Base-by-base conservation (phyloP, 495 filamentous ascomycete genomes). In the Terfezia claveryi region DNA sequence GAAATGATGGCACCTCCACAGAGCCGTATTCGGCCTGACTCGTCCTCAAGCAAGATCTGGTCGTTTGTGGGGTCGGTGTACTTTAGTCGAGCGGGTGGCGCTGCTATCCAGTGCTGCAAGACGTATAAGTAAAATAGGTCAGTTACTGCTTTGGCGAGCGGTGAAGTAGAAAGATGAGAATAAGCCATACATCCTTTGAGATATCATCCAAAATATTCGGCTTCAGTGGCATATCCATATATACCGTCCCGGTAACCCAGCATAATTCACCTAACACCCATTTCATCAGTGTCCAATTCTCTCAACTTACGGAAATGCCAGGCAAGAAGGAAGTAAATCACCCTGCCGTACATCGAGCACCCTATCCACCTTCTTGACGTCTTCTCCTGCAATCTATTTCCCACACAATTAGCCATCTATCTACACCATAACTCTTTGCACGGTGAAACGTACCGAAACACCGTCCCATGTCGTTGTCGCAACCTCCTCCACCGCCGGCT, bases 171-270 rank as follows among this genome's bases (percentile, higher is more conserved):
- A 14, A 20, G 41, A 46, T 46, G 41, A 20, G 16, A 11, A 16
- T 10, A 44, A n/a, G 12, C 41, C 17, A 14, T 46, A 46, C 41
- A 46, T 96, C 87, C 68, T 92, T 93, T 6, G 82, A 80, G 36
- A 99, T 78, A 60, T 99, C 92, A 23, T 94, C 89, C 37, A 99
- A 71, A 69, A 99, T 87, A 63, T 94, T 95, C 0, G 92, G 92
- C 67, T 99, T 99, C 61, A 95, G 66, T 14, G 84, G 80, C 86
- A 96, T 85, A 57, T 95, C 88, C 81, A 95, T 92, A 58, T 91
- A 99, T 36, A 94, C 78, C 0, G 92, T 99, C 9, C 92, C 92
- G 0, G 77, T 73, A 50, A 99, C 82, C 88, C 89, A 99, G 68
- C 92, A 95, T 27, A 96, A 70, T 68, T 95, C 27, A 32, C 27